Evolutionary conservation across 2,329 filamentous ascomycete species (phyloP), one percentile per base, ranked within the genome.

Genomic region (Byssoonygena ceratinophila): DNA sequence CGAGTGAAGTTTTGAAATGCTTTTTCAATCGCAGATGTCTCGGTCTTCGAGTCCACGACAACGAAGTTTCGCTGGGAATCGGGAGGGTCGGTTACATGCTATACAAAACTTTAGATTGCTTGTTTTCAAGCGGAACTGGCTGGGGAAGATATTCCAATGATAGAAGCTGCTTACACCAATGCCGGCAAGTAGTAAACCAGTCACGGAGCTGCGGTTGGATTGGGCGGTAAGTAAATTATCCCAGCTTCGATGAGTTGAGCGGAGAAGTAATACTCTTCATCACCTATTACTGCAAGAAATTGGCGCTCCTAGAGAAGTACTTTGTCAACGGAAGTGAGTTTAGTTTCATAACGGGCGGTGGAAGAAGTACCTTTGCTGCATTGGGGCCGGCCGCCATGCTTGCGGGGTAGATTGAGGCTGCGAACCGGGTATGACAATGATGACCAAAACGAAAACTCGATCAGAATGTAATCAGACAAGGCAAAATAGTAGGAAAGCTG

Each of bases 51-150:
- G 70, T 98, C 91, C 57, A 98, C 92, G 53, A 98, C 88, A 8
- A 98, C 82, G 74, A 96, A 98, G 77, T 98, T 98, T 76, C 95
- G 94, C 68, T 96, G 85, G 36, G 86, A 80, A 66, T 94, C 88
- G 41, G 91, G 87, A 5, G 87, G 85, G 51, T 84, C 78, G 14
- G 89, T 94, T 58, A 97, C 90, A 69, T 97, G 91, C 90, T 96
- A 59, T 50, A 39, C 2, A 22, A 22, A 14, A 23, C 1, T 37
- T 34, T 43, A 6, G 14, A 3, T 20, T 41, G n/a, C 12, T 44
- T 25, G 2, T 41, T 12, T 18, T n/a, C n/a, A n/a, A n/a, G n/a
- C n/a, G 36, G n/a, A 39, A 39, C 7, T 39, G 20, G 12, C 11
- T 18, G 7, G 18, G 4, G 5, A 37, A 12, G 9, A 9, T 32